Base-by-base conservation (phyloP, 2,329 filamentous ascomycete species). In the Fusarium sp. region DNA sequence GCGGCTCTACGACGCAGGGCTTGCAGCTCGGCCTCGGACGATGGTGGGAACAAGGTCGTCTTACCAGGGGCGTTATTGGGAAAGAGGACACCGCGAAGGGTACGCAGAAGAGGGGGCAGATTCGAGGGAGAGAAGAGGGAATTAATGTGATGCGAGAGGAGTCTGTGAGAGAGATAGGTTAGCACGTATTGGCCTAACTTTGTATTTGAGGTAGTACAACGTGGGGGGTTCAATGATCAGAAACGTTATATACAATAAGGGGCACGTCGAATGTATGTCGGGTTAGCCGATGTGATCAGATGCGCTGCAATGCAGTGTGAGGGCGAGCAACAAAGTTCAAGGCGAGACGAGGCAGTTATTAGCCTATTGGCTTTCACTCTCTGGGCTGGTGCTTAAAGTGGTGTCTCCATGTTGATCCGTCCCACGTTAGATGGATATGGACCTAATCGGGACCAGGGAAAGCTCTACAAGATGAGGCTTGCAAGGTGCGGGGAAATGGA, bases 41-140 rank as follows among this genome's bases (percentile, higher is more conserved):
- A 86, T 66, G 91, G 90, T 57, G 91, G 87, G 58, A 87, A 83
- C 73, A 91, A 83, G 67, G 88, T 87, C 76, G 91, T 85, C 73
- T 90, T 88, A 66, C 91, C 92, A 70, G 92, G 91, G 76, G 89
- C 86, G 82, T 97, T 97, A 83, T 94, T 92, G 74, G 96, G 95
- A 81, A 98, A 98, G 62, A 98, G 85, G 68, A 93, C 89, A 77
- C 89, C 90, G 80, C 96, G 93, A 78, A 93, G 87, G 74, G 90
- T 88, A 80, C 90, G 89, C 77, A 95, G 88, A 74, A 93, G 82
- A 79, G 86, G 86, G 80, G 93, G 90, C 62, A 95, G 85, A 75
- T 89, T 86, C 70, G 87, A 86, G 75, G 91, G 86, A 82, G 91
- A 88, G 70, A 94, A 85, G 68, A 93, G 80, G 79, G 82, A 83